Percentiles rank a stretch among this genome's conserved stretches.
These are phyloP conservation scores for Periconia digitata DNA, from an alignment of 2,329 filamentous ascomycete species.

Conservation along the genomic window DNA sequence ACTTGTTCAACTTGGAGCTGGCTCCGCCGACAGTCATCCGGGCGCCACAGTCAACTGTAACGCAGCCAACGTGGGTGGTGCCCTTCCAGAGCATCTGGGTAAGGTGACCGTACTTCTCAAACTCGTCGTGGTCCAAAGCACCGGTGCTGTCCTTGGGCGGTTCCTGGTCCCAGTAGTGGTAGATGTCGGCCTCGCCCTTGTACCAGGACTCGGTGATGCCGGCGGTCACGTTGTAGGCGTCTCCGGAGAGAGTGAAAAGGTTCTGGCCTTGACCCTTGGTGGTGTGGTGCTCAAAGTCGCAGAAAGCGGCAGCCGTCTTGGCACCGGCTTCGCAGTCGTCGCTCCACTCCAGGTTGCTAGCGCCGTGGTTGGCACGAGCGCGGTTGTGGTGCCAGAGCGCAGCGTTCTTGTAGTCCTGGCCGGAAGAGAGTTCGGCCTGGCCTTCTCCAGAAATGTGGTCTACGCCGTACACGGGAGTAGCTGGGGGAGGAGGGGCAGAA, in stretches of 20 bases:
- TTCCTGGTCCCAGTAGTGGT: conserved; percentile 3
- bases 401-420: conserved; percentile 30
- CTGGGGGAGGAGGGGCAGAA: conserved; percentile 11
- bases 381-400: conserved; percentile 76
- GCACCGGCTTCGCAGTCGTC: conserved; percentile 61
- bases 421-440: conserved; percentile 28
- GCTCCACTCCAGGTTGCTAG: conserved; percentile 66
- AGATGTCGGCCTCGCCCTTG: conserved; percentile 66
- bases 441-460: conserved; percentile 20
- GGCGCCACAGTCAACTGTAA: conserved; percentile 31
- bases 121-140: conserved; percentile 49
- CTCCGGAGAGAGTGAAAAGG: conserved; percentile 69
- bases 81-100: conserved; percentile 43
- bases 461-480: conserved; percentile 8
- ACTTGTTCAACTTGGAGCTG: conserved; percentile 28
- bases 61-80: conserved; percentile 41
- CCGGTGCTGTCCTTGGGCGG: background rate
- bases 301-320: conserved; percentile 68
- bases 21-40: conserved; percentile 25
- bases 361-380: conserved; percentile 81
- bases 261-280: conserved; percentile 80
- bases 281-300: conserved; percentile 67
- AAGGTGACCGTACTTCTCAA: conserved; percentile 38
- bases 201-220: conserved; percentile 87
- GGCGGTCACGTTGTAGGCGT: conserved; percentile 59